phyloP scores from a whole-genome alignment of 176 grass and related monocot genomes.

The Zoysia pacifica region DNA sequence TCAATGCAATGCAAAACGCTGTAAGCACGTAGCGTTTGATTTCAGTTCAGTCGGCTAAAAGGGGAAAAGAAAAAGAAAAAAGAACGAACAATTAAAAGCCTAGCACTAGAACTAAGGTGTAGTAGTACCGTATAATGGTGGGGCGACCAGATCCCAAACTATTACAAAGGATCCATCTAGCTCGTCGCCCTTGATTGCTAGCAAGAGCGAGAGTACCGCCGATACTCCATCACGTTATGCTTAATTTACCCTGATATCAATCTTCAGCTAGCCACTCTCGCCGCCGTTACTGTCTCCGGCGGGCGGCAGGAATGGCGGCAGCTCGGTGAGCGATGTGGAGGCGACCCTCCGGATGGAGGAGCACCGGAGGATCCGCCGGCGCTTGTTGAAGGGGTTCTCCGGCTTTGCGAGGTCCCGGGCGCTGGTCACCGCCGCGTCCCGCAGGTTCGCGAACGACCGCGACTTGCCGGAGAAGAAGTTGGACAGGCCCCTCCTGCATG shows the following conservation, averaged over 20 bases:
- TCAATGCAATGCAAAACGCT: no score
- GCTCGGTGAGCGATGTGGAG: constrained; percentile 52
- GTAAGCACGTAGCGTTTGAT: no score
- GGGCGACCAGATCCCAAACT: constrained; percentile 12
- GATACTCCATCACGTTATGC: no score
- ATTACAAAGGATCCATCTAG: constrained; percentile 31
- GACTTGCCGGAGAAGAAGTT: constrained; percentile 97
- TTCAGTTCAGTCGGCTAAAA: no score
- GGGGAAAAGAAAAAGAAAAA: no score
- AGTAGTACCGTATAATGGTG: neutral
- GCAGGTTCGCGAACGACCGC: constrained; percentile 88
- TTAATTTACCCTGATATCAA: neutral
- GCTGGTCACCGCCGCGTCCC: constrained; percentile 50
- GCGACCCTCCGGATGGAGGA: constrained; percentile 65
- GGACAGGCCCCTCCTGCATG: constrained; percentile 78
- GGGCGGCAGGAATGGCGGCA: constrained; percentile 56
- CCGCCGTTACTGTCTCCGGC: neutral
- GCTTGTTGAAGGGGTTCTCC: constrained; percentile 97
- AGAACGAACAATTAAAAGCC: no score
- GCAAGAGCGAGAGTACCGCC: no score
- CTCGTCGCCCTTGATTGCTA: neutral
- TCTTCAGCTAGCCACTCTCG: neutral
- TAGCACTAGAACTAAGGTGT: no score
- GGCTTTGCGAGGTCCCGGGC: constrained; percentile 76
- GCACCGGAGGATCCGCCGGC: constrained; percentile 63